Percentiles rank a stretch among this genome's conserved stretches.
phyloP scores from a whole-genome alignment of 225 moss, liverwort and hornwort genomes.

The Polytrichum commune region DNA sequence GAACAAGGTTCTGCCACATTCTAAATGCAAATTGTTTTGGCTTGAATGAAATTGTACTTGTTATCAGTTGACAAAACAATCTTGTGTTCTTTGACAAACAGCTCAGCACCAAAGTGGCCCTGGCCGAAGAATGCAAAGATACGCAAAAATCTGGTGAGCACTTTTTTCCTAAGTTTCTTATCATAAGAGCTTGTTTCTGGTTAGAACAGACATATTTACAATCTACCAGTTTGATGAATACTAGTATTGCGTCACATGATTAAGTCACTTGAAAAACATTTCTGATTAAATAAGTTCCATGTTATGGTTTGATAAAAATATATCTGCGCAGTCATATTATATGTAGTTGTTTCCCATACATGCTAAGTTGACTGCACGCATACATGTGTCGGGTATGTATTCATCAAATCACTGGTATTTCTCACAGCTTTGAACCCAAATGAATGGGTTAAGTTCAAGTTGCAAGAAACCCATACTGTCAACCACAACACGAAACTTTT shows the following conservation, averaged over 20 bases:
- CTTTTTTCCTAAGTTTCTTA: neutral
- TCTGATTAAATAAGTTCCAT: neutral
- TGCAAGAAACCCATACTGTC: conserved; percentile 44
- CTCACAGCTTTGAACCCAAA: conserved; percentile 44
- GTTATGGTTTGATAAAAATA: neutral
- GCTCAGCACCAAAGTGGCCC: conserved; percentile 29
- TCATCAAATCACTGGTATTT: conserved; percentile 14
- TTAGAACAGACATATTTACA: neutral
- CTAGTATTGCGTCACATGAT: neutral
- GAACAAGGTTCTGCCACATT: no score
- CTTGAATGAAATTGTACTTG: conserved; percentile 8
- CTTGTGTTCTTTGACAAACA: conserved; percentile 17
- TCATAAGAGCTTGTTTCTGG: neutral
- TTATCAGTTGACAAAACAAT: neutral
- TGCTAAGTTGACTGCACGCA: neutral
- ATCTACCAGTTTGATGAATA: neutral
- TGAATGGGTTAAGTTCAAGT: conserved; percentile 52
- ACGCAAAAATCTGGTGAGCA: neutral
- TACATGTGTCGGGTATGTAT: neutral
- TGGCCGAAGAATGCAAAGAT: conserved; percentile 42
- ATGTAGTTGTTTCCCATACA: neutral
- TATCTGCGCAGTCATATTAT: neutral
- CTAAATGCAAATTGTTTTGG: neutral
- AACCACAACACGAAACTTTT: conserved; percentile 50
- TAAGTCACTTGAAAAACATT: neutral